Conservation (phyloP, 148 eudicot genomes). For the Silene uniflora region DNA sequence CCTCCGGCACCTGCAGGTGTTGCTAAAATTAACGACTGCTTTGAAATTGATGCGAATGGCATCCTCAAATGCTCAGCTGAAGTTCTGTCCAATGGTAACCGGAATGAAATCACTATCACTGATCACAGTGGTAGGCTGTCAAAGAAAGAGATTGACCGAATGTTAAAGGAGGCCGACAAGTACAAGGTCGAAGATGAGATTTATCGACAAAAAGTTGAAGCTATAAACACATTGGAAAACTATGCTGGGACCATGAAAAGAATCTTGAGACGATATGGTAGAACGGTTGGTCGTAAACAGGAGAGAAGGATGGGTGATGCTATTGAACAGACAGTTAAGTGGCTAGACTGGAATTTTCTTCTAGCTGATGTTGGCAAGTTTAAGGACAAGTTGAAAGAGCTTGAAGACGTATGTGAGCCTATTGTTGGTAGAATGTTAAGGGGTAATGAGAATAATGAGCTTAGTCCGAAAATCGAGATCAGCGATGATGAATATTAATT, state of each 20-base stretch:
- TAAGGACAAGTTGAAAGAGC: too few species aligned
- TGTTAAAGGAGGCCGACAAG: neutral
- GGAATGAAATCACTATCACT: neutral
- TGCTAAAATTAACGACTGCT: neutral
- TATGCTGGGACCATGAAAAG: too few species aligned
- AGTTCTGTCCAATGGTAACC: neutral
- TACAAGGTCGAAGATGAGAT: neutral
- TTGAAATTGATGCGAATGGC: constrained; percentile 5
- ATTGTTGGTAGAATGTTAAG: neutral
- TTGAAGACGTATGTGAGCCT: neutral
- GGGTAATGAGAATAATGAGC: neutral
- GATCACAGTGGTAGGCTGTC: neutral
- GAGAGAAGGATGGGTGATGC: too few species aligned
- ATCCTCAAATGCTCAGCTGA: neutral
- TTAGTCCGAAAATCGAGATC: neutral
- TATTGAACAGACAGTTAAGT: too few species aligned
- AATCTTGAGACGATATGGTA: too few species aligned
- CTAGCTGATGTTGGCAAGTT: too few species aligned
- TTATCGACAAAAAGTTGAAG: neutral
- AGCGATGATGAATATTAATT: neutral
- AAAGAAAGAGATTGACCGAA: neutral
- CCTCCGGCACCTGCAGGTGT: neutral
- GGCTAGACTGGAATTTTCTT: too few species aligned
- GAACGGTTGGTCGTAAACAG: too few species aligned
- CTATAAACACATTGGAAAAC: neutral